phyloP scores from a whole-genome alignment of 345 rosid species.

The Gossypium herbaceum region DNA sequence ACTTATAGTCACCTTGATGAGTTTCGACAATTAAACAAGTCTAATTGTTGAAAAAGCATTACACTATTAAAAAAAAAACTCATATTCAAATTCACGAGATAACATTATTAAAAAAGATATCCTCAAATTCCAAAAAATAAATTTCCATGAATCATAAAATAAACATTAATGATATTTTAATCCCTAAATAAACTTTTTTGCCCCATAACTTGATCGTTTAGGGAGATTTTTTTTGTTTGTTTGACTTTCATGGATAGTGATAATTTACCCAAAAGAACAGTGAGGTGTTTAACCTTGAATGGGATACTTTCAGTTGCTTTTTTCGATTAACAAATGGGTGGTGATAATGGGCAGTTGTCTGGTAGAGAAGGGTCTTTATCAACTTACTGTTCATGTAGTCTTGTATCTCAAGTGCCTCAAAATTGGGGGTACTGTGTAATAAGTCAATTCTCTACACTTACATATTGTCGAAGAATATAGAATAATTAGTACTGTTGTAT shows the following conservation, averaged over 20 bases:
- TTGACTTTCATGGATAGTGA: slow-evolving; percentile 15
- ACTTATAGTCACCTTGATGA: no score
- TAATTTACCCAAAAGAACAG: background rate
- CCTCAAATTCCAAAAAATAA: no score
- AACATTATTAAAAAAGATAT: no score
- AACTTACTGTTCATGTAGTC: slow-evolving; percentile 32
- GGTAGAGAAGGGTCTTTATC: slow-evolving; percentile 24
- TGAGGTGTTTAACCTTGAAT: slow-evolving; percentile 16
- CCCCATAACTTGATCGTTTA: slow-evolving; percentile 18
- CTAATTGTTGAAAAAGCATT: no score
- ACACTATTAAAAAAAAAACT: no score
- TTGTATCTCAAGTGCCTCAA: slow-evolving; percentile 33
- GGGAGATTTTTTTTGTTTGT: background rate
- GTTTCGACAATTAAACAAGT: no score
- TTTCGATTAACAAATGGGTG: slow-evolving; percentile 1
- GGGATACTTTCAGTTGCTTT: background rate
- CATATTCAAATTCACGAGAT: no score
- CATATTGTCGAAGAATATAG: slow-evolving; percentile 22
- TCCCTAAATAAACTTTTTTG: background rate
- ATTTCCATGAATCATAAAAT: no score
- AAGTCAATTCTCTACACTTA: slow-evolving; percentile 13
- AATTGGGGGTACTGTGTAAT: slow-evolving; percentile 18
- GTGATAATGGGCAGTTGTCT: slow-evolving; percentile 18
- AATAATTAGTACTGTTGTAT: slow-evolving; percentile 18
- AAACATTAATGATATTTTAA: no score